phyloP scores from a whole-genome alignment of 371 early-diverging fungal genomes.

The Sporodiniella umbellata region DNA sequence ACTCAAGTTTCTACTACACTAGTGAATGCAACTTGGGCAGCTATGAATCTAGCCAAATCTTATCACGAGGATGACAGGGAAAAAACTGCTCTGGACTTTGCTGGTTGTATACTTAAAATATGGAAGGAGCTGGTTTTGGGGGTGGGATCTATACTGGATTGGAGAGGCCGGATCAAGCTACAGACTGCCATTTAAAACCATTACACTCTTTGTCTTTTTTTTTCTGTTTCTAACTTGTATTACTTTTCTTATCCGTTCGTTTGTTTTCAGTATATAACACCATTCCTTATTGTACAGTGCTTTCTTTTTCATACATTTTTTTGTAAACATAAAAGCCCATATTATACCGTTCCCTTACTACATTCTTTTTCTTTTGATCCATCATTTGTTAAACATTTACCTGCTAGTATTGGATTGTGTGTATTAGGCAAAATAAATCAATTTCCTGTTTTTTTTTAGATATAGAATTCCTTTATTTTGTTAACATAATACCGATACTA shows the following conservation, averaged over 20 bases:
- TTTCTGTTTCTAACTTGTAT: not conserved
- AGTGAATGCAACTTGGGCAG: slow-evolving; percentile 28
- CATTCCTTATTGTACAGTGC: not conserved
- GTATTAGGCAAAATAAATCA: no score
- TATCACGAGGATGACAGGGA: slow-evolving; percentile 9
- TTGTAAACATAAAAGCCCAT: no score
- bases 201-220: not conserved
- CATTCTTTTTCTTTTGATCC: no score
- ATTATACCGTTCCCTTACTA: no score
- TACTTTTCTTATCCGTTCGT: not conserved
- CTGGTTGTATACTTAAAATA: slow-evolving; percentile 23
- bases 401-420: no score
- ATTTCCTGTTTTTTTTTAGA: no score
- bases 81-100: slow-evolving; percentile 5
- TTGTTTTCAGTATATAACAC: not conserved
- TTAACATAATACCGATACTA: no score
- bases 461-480: no score
- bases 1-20: slow-evolving; percentile 15
- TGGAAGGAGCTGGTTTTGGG: slow-evolving; percentile 38
- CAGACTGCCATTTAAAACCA: slow-evolving; percentile 10
- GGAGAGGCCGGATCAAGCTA: slow-evolving; percentile 9
- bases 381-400: no score
- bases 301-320: not conserved
- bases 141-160: slow-evolving; percentile 27
- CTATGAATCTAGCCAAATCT: slow-evolving; percentile 23